Evolutionary conservation across 164 flowering plant species (phyloP), one percentile per base, ranked within the genome.

Genomic region (Tetrastigma voinierianum): DNA sequence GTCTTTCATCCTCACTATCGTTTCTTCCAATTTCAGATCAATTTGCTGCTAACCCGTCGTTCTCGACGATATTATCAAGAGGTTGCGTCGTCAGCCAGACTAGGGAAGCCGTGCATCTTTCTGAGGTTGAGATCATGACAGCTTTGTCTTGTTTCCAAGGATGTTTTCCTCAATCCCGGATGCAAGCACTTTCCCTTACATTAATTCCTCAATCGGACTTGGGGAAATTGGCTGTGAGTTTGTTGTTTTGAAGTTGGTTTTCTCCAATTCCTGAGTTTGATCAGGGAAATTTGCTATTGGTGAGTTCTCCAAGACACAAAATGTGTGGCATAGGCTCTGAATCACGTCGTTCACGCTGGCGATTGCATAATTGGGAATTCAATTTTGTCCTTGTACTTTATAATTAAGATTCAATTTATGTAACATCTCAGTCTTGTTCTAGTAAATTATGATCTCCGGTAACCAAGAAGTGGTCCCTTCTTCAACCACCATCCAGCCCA

Each of bases 81-180:
- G 85, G 59, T 59, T 84, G 73, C 80, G 81, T 72, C 44, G 77
- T 76, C 11, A 57, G 68, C 69, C 15, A 72, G 70, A 23, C 85
- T 81, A 1, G 87, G 82, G 51, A 84, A 84, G 72, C 83, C 55
- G 83, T 84, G 15, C 83, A 77, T 75, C 80, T 84, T 19, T 77
- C 77, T 15, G 87, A 81, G 69, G 2, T 77, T 4, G 91, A 87
- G 64, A 87, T 87, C 61, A 77, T n/a, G 79, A 43, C 79, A 84
- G 52, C 86, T 87, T 17, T 87, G 91, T 67, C 4, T 78, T 14
- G 66, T 59, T 8, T 76, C 88, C 18, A 83, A 61, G 54, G 81
- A 77, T 18, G 71, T 84, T 60, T 80, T 87, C 81, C 66, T 83
- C 25, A 83, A 78, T 80, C n/a, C n/a, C 79, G 70, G 87, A 87